Evolutionary conservation across 1,284 basidiomycete species (phyloP), one percentile per base, ranked within the genome.

Genomic region (Apiotrichum gracile): DNA sequence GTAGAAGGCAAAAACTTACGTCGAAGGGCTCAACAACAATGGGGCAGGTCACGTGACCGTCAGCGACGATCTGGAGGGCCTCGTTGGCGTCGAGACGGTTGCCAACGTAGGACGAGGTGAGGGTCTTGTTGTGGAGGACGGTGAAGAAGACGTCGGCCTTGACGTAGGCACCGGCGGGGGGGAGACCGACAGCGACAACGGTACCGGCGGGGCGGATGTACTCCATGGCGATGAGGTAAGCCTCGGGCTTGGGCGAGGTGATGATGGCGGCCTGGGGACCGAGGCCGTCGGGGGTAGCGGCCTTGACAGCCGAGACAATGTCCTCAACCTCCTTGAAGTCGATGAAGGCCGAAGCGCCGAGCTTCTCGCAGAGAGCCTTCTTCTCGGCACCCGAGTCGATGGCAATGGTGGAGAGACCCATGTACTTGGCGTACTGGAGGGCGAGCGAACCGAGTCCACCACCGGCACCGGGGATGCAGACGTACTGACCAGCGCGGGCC

Each of bases 281-380:
- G 10, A 77, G 69, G 1, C 87, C 88, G 51, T 80, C 86, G 0
- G 85, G 63, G 21, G 68, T 86, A 1, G 81, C 80, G 9, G 77
- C 80, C 68, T 81, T 76, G 52, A 78, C 73, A 37, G 52, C 57
- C 35, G 42, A 35, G 33, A 54, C 52, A 39, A 65, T 64, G 54
- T 65, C 68, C 58, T 68, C 65, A 39, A 50, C 52, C 42, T 63
- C 78, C 62, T 79, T 82, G 78, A 88, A 91, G 76, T 93, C 88
- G 61, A 92, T 80, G 81, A 85, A 91, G 48, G 78, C 78, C 61
- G 87, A 83, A 0, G 87, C 87, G 41, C 90, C 89, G 49, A 91
- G 83, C 26, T 79, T 74, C 56, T 78, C 64, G 69, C 81, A 83
- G 16, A 92, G 79, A 47, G 83, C 77, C 65, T 81, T 79, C 79